Base-by-base conservation (phyloP, 176 grass and related monocot species). In the Elaeis guineensis region DNA sequence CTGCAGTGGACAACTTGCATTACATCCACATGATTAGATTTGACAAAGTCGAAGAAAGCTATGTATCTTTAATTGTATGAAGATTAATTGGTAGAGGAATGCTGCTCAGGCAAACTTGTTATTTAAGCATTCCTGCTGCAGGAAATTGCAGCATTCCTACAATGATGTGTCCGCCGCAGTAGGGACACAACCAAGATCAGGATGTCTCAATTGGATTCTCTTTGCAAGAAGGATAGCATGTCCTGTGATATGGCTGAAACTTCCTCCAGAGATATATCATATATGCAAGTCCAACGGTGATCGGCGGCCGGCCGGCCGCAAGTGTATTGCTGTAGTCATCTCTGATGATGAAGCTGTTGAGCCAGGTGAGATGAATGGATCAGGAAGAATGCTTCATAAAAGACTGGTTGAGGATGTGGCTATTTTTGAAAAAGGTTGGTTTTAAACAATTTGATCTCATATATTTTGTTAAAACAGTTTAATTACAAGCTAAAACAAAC, bases 311-410 rank as follows among this genome's bases (percentile, higher is more conserved):
- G 59, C 74, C 75, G 75, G 80, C 67, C 78, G 78, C 68, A 97
- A 88, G 70, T 84, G 87, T 80, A 58, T 67, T 49, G 83, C 84
- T 44, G 73, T 97, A 55, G 67, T 97, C 67, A 59, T 97, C 63
- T 91, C 92, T 59, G 92, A 97, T 78, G 92, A 97, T 72, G 91
- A 97, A 82, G 67, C 69, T 73, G 87, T 88, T 20, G 82, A 85
- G 17, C 21, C 22, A 59, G 58, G 50, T 67, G 71, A 81, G 52
- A 85, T 60, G 29, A 49, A 80, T 78, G 75, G 48, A 30, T 61
- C 72, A 23, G 83, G 75, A 78, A 80, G 52, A 50, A 30, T 3
- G 6, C 18, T 48, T 58, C 70, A 58, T 73, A 81, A 22, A 69
- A 52, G 59, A 69, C 72, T 18, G 57, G 58, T 52, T 67, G 67